These are phyloP conservation scores for Nadsonia commutata DNA, from an alignment of 1,139 yeast species.

Conservation along the genomic window DNA sequence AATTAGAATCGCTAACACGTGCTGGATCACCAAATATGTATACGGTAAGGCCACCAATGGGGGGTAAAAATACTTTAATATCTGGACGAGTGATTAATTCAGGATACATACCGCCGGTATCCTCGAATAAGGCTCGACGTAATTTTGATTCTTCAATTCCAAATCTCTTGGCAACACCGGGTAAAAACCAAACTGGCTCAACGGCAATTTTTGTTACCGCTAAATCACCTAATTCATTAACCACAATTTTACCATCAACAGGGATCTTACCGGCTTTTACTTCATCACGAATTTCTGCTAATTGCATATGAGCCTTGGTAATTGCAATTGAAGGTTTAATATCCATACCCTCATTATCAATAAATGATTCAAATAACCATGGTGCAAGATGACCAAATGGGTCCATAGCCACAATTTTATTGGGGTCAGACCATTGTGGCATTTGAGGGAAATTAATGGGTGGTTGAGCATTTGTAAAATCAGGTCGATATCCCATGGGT, in stretches of 20 bases:
- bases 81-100: constrained; percentile 50
- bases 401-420: constrained; percentile 46
- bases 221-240: constrained; percentile 41
- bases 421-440: constrained; percentile 37
- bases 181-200: constrained; percentile 53
- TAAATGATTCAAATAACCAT: constrained; percentile 33
- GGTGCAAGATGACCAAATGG: constrained; percentile 51
- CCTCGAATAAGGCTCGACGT: constrained; percentile 43
- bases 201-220: constrained; percentile 47
- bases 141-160: constrained; percentile 39
- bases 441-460: constrained; percentile 38
- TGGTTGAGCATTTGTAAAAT: constrained; percentile 48
- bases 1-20: constrained; percentile 33
- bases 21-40: constrained; percentile 48
- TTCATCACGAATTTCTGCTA: constrained; percentile 39
- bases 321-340: constrained; percentile 47
- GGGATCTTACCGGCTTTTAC: constrained; percentile 34
- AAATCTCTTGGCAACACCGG: constrained; percentile 48
- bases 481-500: constrained; percentile 36
- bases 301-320: constrained; percentile 46
- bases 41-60: constrained; percentile 48
- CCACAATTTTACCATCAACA: constrained; percentile 43
- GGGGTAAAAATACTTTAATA: constrained; percentile 45
- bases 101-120: constrained; percentile 52
- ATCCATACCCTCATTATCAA: constrained; percentile 33